These are phyloP conservation scores for Panaeolus papilionaceus DNA, from an alignment of 768 basidiomycete species.

Conservation along the genomic window DNA sequence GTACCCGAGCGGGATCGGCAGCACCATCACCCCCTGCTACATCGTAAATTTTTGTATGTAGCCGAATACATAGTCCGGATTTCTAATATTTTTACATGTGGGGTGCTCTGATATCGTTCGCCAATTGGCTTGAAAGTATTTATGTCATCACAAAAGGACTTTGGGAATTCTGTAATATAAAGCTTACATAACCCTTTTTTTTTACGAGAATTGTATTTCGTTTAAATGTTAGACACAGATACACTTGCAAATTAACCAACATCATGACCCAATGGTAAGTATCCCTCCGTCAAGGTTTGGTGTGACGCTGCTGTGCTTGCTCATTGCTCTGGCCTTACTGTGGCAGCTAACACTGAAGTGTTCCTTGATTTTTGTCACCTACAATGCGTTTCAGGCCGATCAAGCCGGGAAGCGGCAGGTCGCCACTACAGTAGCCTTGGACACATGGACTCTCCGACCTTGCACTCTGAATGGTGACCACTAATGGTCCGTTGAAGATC, in stretches of 20 bases:
- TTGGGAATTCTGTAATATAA: too few relatives aligned
- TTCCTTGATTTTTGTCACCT: neutral
- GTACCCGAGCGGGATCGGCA: slow-evolving; percentile 31
- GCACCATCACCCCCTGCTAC: slow-evolving; percentile 42
- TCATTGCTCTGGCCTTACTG: too few relatives aligned
- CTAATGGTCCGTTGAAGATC: neutral
- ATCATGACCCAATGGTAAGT: too few relatives aligned
- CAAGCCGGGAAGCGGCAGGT: neutral
- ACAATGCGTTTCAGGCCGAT: neutral
- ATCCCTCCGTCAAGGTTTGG: too few relatives aligned
- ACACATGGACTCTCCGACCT: too few relatives aligned
- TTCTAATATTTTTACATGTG: neutral
- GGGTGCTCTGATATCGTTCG: neutral
- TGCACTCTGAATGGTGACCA: neutral
- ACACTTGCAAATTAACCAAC: too few relatives aligned
- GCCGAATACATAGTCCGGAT: neutral
- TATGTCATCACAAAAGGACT: too few relatives aligned
- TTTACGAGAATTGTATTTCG: too few relatives aligned
- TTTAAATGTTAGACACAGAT: too few relatives aligned
- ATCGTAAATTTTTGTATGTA: neutral
- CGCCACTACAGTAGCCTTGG: neutral
- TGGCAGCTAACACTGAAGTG: neutral
- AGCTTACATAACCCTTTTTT: too few relatives aligned
- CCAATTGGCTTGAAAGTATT: too few relatives aligned
- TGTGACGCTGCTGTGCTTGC: too few relatives aligned